These are phyloP conservation scores for Fusarium coicis DNA, from an alignment of 2,329 filamentous ascomycete species.

Conservation along the genomic window DNA sequence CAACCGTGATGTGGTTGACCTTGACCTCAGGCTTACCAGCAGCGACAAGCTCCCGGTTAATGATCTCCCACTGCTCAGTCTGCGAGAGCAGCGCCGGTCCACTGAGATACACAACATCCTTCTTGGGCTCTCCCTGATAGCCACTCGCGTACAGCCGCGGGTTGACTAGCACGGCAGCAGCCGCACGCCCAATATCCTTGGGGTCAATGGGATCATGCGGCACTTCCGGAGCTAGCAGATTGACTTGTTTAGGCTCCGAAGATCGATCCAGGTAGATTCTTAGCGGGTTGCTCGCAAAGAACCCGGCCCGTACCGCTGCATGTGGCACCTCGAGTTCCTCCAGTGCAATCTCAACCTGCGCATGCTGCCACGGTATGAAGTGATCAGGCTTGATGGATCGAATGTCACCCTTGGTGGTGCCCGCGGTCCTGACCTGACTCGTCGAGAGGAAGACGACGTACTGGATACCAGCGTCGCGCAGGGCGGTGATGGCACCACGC, in stretches of 20 bases:
- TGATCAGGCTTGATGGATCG: neutral
- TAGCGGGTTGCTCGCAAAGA: neutral
- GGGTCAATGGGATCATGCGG: neutral
- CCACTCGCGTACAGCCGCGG: neutral
- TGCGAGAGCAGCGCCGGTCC: neutral
- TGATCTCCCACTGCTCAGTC: neutral
- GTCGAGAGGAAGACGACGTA: neutral
- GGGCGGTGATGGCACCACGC: neutral
- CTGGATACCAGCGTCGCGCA: neutral
- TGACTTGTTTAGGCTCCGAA: constrained; percentile 2
- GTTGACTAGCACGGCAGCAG: neutral
- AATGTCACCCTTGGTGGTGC: neutral
- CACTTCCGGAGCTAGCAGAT: neutral
- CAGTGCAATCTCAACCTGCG: neutral
- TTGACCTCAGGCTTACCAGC: neutral
- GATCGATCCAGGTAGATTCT: neutral
- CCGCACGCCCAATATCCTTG: neutral
- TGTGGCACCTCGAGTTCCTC: neutral
- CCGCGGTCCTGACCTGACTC: neutral
- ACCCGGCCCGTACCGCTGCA: neutral
- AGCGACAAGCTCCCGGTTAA: neutral
- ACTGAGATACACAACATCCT: neutral
- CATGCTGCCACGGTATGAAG: neutral
- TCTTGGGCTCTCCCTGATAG: neutral
- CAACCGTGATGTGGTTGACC: neutral